A percentile compares a stretch with the other conserved stretches of the same genome.
Conservation (phyloP, 208 protist genomes). For the Vickermania ingenoplastis region DNA sequence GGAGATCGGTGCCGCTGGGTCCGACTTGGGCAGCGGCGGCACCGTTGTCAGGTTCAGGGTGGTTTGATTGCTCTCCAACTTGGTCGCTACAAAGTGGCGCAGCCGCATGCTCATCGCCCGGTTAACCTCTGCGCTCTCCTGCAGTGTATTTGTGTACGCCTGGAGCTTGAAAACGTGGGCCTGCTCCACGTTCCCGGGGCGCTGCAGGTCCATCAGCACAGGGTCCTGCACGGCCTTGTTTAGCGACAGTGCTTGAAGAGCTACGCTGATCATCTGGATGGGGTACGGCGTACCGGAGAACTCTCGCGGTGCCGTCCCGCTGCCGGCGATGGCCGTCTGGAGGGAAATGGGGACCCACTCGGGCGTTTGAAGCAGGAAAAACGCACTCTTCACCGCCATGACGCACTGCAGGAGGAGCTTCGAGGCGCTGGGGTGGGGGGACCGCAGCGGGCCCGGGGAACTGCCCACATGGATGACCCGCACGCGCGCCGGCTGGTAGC, state of each 20-base stretch:
- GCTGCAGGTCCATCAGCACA: not conserved
- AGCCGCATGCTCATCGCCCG: not conserved
- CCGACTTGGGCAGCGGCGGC: not conserved
- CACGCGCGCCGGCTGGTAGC: not conserved
- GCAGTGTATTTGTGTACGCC: not conserved
- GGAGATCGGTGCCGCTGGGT: not conserved
- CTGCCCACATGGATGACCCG: not conserved
- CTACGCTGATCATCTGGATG: slow-evolving; percentile 7
- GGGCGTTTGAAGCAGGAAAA: not conserved
- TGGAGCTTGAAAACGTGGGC: slow-evolving; percentile 1
- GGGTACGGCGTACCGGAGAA: not conserved
- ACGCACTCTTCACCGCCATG: not conserved
- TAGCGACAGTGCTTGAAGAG: slow-evolving; percentile 11
- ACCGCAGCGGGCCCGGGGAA: not conserved
- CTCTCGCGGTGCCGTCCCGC: too few species aligned
- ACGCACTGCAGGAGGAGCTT: not conserved
- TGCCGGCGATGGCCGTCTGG: not conserved
- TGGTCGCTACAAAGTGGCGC: not conserved
- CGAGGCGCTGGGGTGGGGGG: not conserved
- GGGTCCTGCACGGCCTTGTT: slow-evolving; percentile 5
- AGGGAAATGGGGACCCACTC: not conserved
- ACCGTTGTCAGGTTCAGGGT: not conserved
- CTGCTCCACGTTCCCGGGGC: not conserved
- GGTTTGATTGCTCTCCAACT: not conserved
- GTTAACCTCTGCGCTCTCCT: not conserved